Base-by-base conservation (phyloP, 2,329 filamentous ascomycete species). In the Fusarium chlamydosporum region DNA sequence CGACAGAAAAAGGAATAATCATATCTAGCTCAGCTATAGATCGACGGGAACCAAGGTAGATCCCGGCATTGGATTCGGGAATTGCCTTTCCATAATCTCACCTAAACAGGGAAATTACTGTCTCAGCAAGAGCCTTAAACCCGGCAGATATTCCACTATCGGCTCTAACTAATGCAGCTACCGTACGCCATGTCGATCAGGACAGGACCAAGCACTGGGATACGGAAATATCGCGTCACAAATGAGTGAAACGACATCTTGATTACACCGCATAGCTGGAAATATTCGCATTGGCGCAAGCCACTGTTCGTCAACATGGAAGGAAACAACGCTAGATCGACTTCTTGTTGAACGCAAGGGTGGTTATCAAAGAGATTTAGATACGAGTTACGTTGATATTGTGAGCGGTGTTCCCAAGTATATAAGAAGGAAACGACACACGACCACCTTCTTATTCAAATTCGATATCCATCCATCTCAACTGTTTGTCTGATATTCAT, bases 381-480 rank as follows among this genome's bases (percentile, higher is more conserved):
- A 34, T 48, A 35, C 45, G 15, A n/a, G 15, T 11, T 23, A 23
- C 4, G 16, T 13, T 7, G 3, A 35, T 10, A 5, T 7, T 8
- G 5, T 12, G 16, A 35, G 10, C 47, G 23, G 23, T 23, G 23
- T 23, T 23, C 23, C 23, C 6, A 6, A 6, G 23, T 66, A 66
- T 66, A 67, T 61, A 66, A 56, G 35, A 12, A 18, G 20, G 16
- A 18, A 50, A 27, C 15, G 6, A n/a, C 47, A 50, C 33, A n/a
- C 23, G 16, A 50, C 33, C 34, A 50, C 9, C 33, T 50, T 50
- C 47, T 38, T 2, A 4, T n/a, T n/a, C 46, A 37, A 27, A 18
- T 11, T 11, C 42, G 31, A 23, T 23, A 23, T 23, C 23, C 5
- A 23, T 23, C 23, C 23, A 23, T 23, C 23, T 23, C 23, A 23